Evolutionary conservation across 1,284 basidiomycete species (phyloP), one percentile per base, ranked within the genome.

Genomic region (Leccinum solheimii): DNA sequence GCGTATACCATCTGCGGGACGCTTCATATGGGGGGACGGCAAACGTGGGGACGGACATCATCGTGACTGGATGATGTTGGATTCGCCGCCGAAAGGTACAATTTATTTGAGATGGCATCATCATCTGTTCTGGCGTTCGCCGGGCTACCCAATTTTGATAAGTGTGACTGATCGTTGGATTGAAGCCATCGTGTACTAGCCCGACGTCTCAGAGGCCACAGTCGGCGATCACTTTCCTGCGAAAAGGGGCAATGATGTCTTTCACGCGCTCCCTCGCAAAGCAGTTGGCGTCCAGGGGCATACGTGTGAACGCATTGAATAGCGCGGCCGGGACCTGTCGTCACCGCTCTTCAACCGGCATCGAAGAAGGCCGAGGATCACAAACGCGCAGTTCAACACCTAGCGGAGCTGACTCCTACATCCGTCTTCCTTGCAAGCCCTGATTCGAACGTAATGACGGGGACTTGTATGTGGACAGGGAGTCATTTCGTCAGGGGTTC

Each of bases 281-380:
- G 45, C 84, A 87, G 66, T 75, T 88, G n/a, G 80, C 81, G 11
- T 78, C 83, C 5, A 81, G 83, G 68, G 86, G 82, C 2, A 85
- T 87, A 56, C 77, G 84, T 30, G 85, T 85, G 52, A 86, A 86
- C 61, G 80, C 75, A 38, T 7, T 38, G 36, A 1, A 80, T 84
- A 23, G 80, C 81, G 0, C 26, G 26, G 26, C 85, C 85, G 1
- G 83, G 84, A 1, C 81, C 82, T 5, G 79, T 86, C 53, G 78
- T 81, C 64, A 84, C 83, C 1, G 80, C 82, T 0, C 74, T 86
- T 3, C 85, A 86, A 67, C 81, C 85, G 5, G 79, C 45, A 48
- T 48, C 45, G 45, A 23, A 9, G 45, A 48, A 48, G 19, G 45
- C 45, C 45, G 19, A 48, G 45, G 45, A 48, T 48, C 79, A 82